Evolutionary conservation across 2,329 filamentous ascomycete species (phyloP), one percentile per base, ranked within the genome.

Genomic region (Cladosporium phlei): DNA sequence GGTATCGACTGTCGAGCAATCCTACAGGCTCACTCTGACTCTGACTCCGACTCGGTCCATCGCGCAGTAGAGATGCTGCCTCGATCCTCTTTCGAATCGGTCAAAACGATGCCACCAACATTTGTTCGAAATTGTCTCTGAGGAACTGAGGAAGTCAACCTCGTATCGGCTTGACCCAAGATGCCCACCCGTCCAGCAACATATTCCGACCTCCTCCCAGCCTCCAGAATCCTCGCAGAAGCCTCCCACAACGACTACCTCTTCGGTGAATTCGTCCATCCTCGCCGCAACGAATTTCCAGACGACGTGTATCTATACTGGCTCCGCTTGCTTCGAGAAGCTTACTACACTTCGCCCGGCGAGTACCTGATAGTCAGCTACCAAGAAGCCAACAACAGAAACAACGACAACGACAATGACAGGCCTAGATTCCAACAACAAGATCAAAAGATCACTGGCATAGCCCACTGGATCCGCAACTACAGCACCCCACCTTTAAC

Each of bases 171-270:
- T n/a, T n/a, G n/a, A 14, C n/a, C 19, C 30, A 40, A 25, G 11
- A 60, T 61, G 57, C 52, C 55, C 5, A 51, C 54, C 40, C 50
- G 59, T 28, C 39, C 45, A 24, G 58, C 58, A 46, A 53, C 49
- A 5, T 57, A 52, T 34, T 35, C 42, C 6, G 59, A 61, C 30
- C 50, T 60, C 16, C 32, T 54, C 7, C 53, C 57, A 27, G 53
- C 57, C 22, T 48, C 58, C 6, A 50, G 53, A 46, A 47, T 55
- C 21, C 50, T 56, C 11, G 53, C 55, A 3, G 38, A 37, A 40
- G 59, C 59, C 28, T 61, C 60, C 46, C 38, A 49, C 24, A 48
- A 60, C 20, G 58, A 61, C 38, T 39, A 45, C 5, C 42, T 59
- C 14, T 55, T 58, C 35, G 58, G 57, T 17, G 7, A 46, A n/a